Base-by-base conservation (phyloP, 805 yeast genomes). In the Lipomyces sp. region DNA sequence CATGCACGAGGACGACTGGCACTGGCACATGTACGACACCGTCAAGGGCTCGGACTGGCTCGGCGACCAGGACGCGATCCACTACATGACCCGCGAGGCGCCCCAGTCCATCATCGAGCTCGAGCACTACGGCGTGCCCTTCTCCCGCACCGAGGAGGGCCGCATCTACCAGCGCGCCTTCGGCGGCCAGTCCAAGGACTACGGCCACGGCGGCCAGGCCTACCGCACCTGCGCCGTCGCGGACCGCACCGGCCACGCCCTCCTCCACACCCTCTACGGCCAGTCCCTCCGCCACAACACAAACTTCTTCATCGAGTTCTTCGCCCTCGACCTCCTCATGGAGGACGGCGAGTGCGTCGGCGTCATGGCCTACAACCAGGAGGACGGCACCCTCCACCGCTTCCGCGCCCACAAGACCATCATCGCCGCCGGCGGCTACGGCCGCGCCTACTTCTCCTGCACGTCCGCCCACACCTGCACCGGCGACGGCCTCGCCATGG, bases 201-300 rank as follows among this genome's bases (percentile, higher is more conserved):
- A 74, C 72, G 98, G 98, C 69, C 89, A 93, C 70, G 97, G 96
- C 68, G 98, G 98, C 56, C 98, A 91, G 75, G 98, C 98, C 50
- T 91, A 93, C 79, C 84, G 98, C 78, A 91, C 98, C 52, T 91
- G 98, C 76, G 98, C 98, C 36, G 98, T 93, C 45, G 98, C 98
- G 47, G 98, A 91, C 75, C 84, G 98, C 79, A 91, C 98, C 43
- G 98, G 98, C 51, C 98, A 91, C 69, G 96, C 98, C 22, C 77
- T 91, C 68, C 79, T 91, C 71, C 98, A 91, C 74, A 85, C 98
- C 39, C 76, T 91, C 61, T 91, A 91, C 69, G 98, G 98, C 62
- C 98, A 91, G 76, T 86, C 96, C 36, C 78, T 93, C 66, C 83
- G 95, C 73, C 96, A 89, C 74, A 91, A 93, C 77, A 90, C 98